Conservation (phyloP, 768 basidiomycete species). For the Xerocomellus intermedius region DNA sequence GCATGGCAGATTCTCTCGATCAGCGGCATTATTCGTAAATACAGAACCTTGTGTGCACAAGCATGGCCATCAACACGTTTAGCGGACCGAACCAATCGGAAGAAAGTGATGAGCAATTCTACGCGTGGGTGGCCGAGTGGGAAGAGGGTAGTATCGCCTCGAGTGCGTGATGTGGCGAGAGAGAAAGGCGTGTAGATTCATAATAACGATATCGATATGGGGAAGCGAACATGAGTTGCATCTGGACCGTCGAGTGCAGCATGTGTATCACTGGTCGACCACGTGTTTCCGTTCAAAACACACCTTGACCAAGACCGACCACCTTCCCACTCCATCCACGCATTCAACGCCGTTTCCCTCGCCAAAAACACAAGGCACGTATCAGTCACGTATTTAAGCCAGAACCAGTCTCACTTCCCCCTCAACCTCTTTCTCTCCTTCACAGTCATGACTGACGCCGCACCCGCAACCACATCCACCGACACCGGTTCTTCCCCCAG, state of each 20-base stretch:
- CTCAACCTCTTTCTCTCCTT: neutral
- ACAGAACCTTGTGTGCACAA: slow-evolving; percentile 1
- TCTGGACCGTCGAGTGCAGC: slow-evolving; percentile 1
- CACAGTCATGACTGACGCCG: slow-evolving; percentile 56
- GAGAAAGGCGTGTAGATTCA: slow-evolving; percentile 8
- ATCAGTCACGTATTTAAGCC: slow-evolving; percentile 28
- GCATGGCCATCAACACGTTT: neutral
- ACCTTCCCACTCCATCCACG: slow-evolving; percentile 17
- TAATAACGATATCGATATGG: neutral
- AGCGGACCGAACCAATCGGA: neutral
- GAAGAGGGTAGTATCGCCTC: slow-evolving; percentile 1
- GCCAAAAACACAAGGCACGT: slow-evolving; percentile 30
- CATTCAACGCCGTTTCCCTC: slow-evolving; percentile 13
- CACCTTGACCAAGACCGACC: slow-evolving; percentile 14
- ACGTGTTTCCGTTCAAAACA: slow-evolving; percentile 20
- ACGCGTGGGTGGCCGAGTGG: neutral
- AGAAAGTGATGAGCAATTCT: neutral
- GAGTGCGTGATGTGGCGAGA: slow-evolving; percentile 2
- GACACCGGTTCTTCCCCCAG: slow-evolving; percentile 47
- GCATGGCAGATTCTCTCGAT: slow-evolving; percentile 1
- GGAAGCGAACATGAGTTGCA: slow-evolving; percentile 2
- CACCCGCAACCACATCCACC: slow-evolving; percentile 55
- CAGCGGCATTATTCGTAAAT: neutral
- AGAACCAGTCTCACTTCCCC: neutral
- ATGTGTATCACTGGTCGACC: slow-evolving; percentile 1